Conservation (phyloP, 148 eudicot genomes). For the Arctostaphylos glauca region DNA sequence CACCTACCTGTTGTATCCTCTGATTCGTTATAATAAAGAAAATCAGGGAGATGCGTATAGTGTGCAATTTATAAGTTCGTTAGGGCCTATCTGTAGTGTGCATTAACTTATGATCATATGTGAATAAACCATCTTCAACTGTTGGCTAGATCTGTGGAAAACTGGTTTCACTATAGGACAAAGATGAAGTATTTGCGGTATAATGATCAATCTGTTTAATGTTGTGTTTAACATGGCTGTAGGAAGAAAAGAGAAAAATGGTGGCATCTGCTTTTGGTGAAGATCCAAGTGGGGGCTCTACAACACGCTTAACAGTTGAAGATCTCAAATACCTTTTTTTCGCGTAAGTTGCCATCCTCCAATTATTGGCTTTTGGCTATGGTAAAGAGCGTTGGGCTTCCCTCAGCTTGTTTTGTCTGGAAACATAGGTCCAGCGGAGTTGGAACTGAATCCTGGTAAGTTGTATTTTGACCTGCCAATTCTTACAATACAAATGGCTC, state of each 20-base stretch:
- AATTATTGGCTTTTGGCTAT: not conserved
- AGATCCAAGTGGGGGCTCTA: conserved; percentile 68
- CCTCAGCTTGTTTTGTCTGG: not conserved
- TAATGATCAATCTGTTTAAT: not conserved
- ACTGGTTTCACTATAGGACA: not conserved
- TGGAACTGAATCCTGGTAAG: not conserved
- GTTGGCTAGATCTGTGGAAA: not conserved
- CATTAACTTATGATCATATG: not conserved
- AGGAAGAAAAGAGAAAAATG: conserved; percentile 99
- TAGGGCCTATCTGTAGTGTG: not conserved
- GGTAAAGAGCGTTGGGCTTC: not conserved
- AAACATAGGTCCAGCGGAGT: not conserved
- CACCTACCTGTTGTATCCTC: too few relatives aligned
- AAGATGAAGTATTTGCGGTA: not conserved
- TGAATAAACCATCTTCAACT: not conserved
- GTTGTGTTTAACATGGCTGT: conserved; percentile 19
- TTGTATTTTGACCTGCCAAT: not conserved
- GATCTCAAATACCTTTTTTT: conserved; percentile 73
- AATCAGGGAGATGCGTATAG: too few relatives aligned
- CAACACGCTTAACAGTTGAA: conserved; percentile 65
- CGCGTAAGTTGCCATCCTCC: conserved; percentile 19
- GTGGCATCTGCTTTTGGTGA: conserved; percentile 98
- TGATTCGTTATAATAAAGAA: too few relatives aligned
- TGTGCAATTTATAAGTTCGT: not conserved
- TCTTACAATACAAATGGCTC: not conserved